Conservation (phyloP, 2,329 filamentous ascomycete species). For the Epicoccum sorghinum region DNA sequence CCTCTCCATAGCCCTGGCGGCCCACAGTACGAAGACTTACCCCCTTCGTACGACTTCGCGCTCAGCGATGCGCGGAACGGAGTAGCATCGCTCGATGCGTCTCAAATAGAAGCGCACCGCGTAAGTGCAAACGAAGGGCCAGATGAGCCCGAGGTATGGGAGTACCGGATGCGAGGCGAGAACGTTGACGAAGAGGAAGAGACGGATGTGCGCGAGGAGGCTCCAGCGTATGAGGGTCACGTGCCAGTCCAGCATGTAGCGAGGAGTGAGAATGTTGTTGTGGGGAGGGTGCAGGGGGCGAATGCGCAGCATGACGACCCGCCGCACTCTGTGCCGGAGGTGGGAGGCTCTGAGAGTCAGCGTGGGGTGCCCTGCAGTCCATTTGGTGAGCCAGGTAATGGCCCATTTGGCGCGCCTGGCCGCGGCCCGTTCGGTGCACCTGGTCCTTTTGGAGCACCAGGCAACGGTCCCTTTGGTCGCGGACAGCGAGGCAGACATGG, state of each 20-base stretch:
- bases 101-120: conserved; percentile 37
- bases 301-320: conserved; percentile 24
- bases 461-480: no score
- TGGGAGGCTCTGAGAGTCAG: conserved; percentile 2
- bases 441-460: conserved; percentile 11
- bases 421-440: conserved; percentile 17
- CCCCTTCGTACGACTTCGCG: conserved; percentile 47
- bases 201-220: conserved; percentile 20
- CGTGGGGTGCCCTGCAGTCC: conserved; percentile 21
- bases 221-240: conserved; percentile 29
- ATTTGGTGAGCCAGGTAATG: conserved; percentile 18
- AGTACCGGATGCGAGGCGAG: conserved; percentile 30
- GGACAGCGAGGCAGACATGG: neutral
- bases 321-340: conserved; percentile 32
- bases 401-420: conserved; percentile 15
- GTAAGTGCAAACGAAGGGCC: conserved; percentile 31
- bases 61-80: conserved; percentile 38
- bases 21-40: conserved; percentile 45
- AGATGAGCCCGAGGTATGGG: conserved; percentile 32
- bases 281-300: conserved; percentile 22
- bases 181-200: conserved; percentile 8
- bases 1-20: conserved; percentile 14
- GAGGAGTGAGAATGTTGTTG: conserved; percentile 28
- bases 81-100: conserved; percentile 31
- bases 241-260: conserved; percentile 34